Evolutionary conservation across 768 basidiomycete species (phyloP), one percentile per base, ranked within the genome.

Genomic region (Podaxis sp.): DNA sequence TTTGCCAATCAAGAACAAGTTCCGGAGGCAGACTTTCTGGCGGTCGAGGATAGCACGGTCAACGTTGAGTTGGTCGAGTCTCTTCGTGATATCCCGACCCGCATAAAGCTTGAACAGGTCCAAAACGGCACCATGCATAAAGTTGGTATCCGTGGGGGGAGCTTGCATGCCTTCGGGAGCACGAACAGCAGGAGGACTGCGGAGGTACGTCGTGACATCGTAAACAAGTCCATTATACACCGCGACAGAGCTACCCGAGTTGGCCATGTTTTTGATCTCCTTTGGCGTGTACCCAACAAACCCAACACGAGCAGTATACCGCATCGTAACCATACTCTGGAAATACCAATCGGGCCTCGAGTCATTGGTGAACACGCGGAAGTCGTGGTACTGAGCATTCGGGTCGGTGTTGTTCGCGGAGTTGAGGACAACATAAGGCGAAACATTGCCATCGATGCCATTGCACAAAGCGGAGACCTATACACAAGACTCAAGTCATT

Each of bases 331-430:
- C 97, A 99, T 98, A 61, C 79, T 80, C 75, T 98, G 90, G 65
- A 91, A 95, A 73, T 98, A 99, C 97, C 97, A 99, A 70, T 99
- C 97, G 0, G 97, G 96, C 7, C 97, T 85, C 0, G 90, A 89
- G 68, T 98, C 96, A 61, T 87, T 90, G 37, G 88, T 89, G 69
- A 80, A 87, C 0, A 88, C 88, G 16, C 96, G 90, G 84, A 99
- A 99, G 71, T 99, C 96, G 71, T 98, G 97, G 71, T 98, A 99
- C 67, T 86, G 79, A 0, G 89, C 79, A 67, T 95, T 90, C 16
- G 75, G 68, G 63, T 91, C 88, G 21, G 88, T 84, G 69, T 83
- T 82, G 76, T 98, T 99, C 64, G 78, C 78, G 5, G 90, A 82
- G 66, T 86, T 83, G 63, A 96, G 79, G 1, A 82, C 80, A 21